Percentiles rank a stretch among this genome's conserved stretches.
phyloP scores from a whole-genome alignment of 768 basidiomycete species.

The Kondoa malvinella region DNA sequence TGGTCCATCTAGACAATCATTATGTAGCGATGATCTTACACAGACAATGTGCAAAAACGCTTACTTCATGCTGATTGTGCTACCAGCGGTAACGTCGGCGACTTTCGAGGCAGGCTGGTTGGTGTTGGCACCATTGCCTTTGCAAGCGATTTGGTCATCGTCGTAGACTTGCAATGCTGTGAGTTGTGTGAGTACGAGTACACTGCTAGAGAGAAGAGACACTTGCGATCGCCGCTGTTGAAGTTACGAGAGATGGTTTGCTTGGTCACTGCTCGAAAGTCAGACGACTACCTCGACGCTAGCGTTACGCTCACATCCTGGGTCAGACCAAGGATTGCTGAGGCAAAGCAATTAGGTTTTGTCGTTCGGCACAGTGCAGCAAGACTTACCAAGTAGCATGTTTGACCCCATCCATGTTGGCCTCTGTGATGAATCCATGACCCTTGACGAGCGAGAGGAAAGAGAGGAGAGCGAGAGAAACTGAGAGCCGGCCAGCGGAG shows the following conservation, averaged over 20 bases:
- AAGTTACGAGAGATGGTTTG: neutral
- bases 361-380: too few relatives aligned
- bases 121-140: neutral
- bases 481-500: neutral
- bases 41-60: neutral
- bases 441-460: neutral
- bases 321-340: neutral
- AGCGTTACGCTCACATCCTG: too few relatives aligned
- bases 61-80: neutral
- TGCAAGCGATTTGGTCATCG: neutral
- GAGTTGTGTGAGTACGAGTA: neutral
- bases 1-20: neutral
- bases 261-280: too few relatives aligned
- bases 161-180: neutral
- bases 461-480: neutral
- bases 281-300: too few relatives aligned
- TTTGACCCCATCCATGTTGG: neutral
- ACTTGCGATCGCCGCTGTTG: neutral
- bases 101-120: neutral
- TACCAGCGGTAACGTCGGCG: neutral
- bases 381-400: neutral
- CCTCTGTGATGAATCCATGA: neutral
- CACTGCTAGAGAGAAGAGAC: neutral
- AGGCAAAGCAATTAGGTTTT: neutral
- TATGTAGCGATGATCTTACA: neutral